A percentile compares a stretch with the other conserved stretches of the same genome.
Conservation (phyloP, 352 stramenopile genomes). For the Phytophthora parvispora region DNA sequence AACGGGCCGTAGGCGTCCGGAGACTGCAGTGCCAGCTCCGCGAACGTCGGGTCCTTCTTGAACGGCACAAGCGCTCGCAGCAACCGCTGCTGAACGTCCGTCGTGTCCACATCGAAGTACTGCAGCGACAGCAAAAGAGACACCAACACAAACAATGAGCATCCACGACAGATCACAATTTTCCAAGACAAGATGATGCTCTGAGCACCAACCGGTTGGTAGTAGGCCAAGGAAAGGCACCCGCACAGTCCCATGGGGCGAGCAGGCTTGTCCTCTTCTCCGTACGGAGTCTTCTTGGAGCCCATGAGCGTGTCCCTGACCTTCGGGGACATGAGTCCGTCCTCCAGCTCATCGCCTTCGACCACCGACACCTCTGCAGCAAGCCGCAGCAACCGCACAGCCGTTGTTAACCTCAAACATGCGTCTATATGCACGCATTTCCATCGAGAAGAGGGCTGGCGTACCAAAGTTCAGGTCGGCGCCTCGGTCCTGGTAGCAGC, state of each 20-base stretch:
- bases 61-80: slow-evolving; percentile 82
- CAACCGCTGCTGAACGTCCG: slow-evolving; percentile 82
- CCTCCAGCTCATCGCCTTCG: slow-evolving; percentile 76
- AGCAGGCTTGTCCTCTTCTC: slow-evolving; percentile 46
- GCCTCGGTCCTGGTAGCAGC: slow-evolving; percentile 59
- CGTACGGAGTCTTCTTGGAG: slow-evolving; percentile 45
- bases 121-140: slow-evolving; percentile 23
- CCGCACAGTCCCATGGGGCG: slow-evolving; percentile 65
- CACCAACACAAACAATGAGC: neutral
- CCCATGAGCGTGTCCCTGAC: slow-evolving; percentile 73
- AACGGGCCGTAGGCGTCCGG: slow-evolving; percentile 88
- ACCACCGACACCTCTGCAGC: slow-evolving; percentile 80
- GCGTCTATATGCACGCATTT: neutral
- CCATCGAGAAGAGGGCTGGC: neutral
- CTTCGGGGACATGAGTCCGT: slow-evolving; percentile 83
- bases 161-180: neutral
- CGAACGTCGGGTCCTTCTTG: slow-evolving; percentile 87
- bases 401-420: neutral
- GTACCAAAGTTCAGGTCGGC: slow-evolving; percentile 81
- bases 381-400: neutral
- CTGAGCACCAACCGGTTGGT: slow-evolving; percentile 72
- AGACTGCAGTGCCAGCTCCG: slow-evolving; percentile 64
- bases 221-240: slow-evolving; percentile 88
- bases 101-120: slow-evolving; percentile 91
- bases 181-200: neutral